phyloP scores from a whole-genome alignment of 768 basidiomycete genomes.

The Coprinopsis marcescibilis region DNA sequence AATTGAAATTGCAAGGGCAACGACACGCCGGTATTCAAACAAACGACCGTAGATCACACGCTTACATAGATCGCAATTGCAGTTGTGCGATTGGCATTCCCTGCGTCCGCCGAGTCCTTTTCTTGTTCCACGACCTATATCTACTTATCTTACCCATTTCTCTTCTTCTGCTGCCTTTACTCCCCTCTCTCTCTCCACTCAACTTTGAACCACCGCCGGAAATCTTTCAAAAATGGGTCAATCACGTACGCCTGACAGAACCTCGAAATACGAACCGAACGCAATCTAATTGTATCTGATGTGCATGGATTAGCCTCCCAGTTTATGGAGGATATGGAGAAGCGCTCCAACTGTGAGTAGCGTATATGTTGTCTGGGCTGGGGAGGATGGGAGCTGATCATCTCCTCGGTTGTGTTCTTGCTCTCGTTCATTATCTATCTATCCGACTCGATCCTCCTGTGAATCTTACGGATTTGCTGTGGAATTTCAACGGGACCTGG shows the following conservation, averaged over 20 bases:
- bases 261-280: background rate
- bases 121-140: too few relatives aligned
- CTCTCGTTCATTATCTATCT: background rate
- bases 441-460: background rate
- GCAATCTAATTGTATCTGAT: background rate
- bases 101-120: too few relatives aligned
- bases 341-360: constrained; percentile 90
- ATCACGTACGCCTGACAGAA: constrained; percentile 50
- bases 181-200: too few relatives aligned
- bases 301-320: constrained; percentile 58
- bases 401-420: background rate
- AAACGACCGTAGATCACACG: too few relatives aligned
- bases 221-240: constrained; percentile 59
- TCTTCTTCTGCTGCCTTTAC: too few relatives aligned
- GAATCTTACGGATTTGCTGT: constrained; percentile 11
- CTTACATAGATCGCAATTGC: too few relatives aligned
- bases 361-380: background rate
- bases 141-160: too few relatives aligned
- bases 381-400: background rate
- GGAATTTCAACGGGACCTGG: background rate
- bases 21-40: too few relatives aligned
- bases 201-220: too few relatives aligned
- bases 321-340: constrained; percentile 98
- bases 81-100: too few relatives aligned
- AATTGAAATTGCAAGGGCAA: too few relatives aligned